A percentile compares a stretch with the other conserved stretches of the same genome.
Evolutionary conservation across 108 stramenopile species (phyloP).

Genomic region (Skeletonema potamos): DNA sequence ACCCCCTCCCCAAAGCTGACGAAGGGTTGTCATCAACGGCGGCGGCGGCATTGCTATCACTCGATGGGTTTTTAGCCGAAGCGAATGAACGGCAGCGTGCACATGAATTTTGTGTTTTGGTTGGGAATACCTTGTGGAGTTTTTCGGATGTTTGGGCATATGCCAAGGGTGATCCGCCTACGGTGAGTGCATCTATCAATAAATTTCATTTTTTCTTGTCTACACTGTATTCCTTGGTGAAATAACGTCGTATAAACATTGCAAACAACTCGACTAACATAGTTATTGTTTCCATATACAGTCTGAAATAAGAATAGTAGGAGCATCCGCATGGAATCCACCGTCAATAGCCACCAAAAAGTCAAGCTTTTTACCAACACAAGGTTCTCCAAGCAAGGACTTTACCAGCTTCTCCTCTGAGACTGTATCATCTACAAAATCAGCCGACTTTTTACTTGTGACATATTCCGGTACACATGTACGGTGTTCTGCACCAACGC

Average conservation of each 20-base stretch:
- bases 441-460: constrained; percentile 52
- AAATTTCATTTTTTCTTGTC: too few species aligned
- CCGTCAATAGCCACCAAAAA: constrained; percentile 13
- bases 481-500: constrained; percentile 60
- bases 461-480: constrained; percentile 81
- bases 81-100: constrained; percentile 49
- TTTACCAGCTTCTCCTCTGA: constrained; percentile 14
- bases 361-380: constrained; percentile 2
- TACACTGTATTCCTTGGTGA: background rate
- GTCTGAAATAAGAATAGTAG: constrained; percentile 75
- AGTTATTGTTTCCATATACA: background rate
- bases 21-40: constrained; percentile 1
- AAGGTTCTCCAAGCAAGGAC: constrained; percentile 40
- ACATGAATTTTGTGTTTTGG: constrained; percentile 71
- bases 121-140: constrained; percentile 66
- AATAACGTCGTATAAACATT: too few species aligned
- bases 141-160: constrained; percentile 65
- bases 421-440: constrained; percentile 26
- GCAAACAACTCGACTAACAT: background rate
- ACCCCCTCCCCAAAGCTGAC: background rate
- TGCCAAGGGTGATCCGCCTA: constrained; percentile 68
- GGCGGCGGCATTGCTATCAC: constrained; percentile 9
- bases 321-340: constrained; percentile 70
- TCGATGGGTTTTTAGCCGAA: constrained; percentile 43
- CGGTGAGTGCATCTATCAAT: constrained; percentile 22